Evolutionary conservation across 805 yeast species (phyloP), one percentile per base, ranked within the genome.

Genomic region (Lachancea kluyveri): DNA sequence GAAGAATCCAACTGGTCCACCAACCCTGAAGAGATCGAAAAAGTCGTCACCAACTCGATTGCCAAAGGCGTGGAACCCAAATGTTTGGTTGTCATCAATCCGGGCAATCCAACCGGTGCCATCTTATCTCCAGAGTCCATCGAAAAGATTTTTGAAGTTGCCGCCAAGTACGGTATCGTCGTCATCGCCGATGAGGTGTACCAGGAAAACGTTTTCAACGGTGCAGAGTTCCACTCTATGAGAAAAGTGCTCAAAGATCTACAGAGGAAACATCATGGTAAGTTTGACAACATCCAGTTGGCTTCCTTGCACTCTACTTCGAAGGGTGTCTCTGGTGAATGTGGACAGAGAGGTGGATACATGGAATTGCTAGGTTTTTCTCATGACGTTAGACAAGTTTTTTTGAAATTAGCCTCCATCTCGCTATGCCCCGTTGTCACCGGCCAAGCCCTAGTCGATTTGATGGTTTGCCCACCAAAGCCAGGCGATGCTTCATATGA

Each of bases 341-440:
- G 99, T 70, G 99, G 99, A 39, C 98, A 92, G 66, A 78, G 99
- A 63, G 99, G 97, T 49, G 99, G 99, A 5, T 92, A 88, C 67
- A 83, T 92, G 92, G 99, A 92, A 61, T 63, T 88, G 6, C 72
- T 79, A 8, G 96, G 96, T 1, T 83, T 92, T 60, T 64, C 70
- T 9, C 67, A 66, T 3, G 87, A 80, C 26, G 79, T 88, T 11
- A 63, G 68, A 46, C 82, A 74, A 18, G 71, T 83, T 34, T 68
- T 92, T 32, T 68, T 81, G 59, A 92, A 92, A 63, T 65, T 94
- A 46, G 94, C 95, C 11, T 82, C 94, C 8, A 87, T 92, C 45
- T 79, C 92, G 18, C 68, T 92, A 35, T 92, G 98, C 58, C 90
- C 97, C 0, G 95, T 86, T 1, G 96, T 90, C 25, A 72, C 90